These are phyloP conservation scores for Cryphonectria nitschkei DNA, from an alignment of 2,329 filamentous ascomycete genomes.

Conservation along the genomic window DNA sequence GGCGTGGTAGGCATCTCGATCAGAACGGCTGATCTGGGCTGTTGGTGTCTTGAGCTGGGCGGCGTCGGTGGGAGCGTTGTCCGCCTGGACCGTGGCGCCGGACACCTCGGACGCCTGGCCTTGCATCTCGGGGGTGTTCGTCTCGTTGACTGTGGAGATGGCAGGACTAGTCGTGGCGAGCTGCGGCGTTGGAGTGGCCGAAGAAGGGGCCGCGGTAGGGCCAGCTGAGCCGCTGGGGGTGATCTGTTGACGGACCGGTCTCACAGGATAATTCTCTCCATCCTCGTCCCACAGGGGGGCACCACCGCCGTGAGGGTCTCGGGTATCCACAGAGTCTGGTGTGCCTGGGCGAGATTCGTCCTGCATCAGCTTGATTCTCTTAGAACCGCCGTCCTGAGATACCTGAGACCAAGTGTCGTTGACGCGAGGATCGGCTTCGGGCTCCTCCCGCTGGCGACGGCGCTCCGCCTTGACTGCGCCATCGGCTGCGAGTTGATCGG, in stretches of 20 bases:
- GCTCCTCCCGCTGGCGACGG: slow-evolving; percentile 18
- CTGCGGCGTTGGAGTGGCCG: background rate
- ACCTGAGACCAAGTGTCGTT: slow-evolving; percentile 48
- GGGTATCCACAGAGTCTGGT: slow-evolving; percentile 18
- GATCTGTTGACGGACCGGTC: slow-evolving; percentile 22
- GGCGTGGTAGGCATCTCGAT: slow-evolving; percentile 25
- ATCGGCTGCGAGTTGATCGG: slow-evolving; percentile 2
- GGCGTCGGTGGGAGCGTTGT: background rate
- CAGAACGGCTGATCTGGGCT: slow-evolving; percentile 1
- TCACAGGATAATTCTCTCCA: background rate
- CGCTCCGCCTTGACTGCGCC: slow-evolving; percentile 10
- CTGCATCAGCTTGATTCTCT: slow-evolving; percentile 45
- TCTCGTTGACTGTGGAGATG: background rate
- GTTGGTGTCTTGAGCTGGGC: slow-evolving; percentile 10
- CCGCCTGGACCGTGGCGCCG: background rate
- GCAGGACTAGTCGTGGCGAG: background rate
- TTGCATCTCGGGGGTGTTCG: background rate
- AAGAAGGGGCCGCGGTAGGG: background rate
- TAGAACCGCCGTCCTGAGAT: slow-evolving; percentile 42
- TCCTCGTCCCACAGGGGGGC: slow-evolving; percentile 10
- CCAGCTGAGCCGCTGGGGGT: slow-evolving; percentile 12
- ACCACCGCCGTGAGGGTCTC: background rate
- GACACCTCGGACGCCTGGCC: background rate
- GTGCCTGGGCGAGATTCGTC: slow-evolving; percentile 22
- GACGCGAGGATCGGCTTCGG: slow-evolving; percentile 34